Evolutionary conservation across 2,329 filamentous ascomycete genomes (phyloP).

Genomic region (Zasmidium cellare): DNA sequence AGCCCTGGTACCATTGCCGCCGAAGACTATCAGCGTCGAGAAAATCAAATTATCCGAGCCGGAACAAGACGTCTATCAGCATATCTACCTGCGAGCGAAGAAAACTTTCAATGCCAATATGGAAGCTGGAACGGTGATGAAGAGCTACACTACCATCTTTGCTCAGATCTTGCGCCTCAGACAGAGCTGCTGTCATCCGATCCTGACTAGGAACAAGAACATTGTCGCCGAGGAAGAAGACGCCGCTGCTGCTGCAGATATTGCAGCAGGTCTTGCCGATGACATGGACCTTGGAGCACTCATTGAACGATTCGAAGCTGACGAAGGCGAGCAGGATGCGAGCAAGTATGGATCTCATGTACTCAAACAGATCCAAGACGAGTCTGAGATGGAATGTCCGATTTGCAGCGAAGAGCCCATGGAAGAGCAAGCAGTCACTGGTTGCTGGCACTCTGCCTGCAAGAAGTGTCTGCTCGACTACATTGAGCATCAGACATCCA

Average conservation of each 20-base stretch:
- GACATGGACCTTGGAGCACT: slow-evolving; percentile 93
- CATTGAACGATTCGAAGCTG: slow-evolving; percentile 75
- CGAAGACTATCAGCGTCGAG: slow-evolving; percentile 80
- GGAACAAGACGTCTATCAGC: slow-evolving; percentile 89
- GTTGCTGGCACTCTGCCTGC: slow-evolving; percentile 97
- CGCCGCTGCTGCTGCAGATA: slow-evolving; percentile 73
- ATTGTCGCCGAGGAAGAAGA: slow-evolving; percentile 87
- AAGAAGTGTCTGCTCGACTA: slow-evolving; percentile 89
- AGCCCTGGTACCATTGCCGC: slow-evolving; percentile 77
- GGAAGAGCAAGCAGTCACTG: slow-evolving; percentile 89
- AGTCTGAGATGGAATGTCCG: slow-evolving; percentile 85
- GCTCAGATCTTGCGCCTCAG: slow-evolving; percentile 91
- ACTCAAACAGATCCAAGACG: slow-evolving; percentile 85
- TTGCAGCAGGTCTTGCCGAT: slow-evolving; percentile 78
- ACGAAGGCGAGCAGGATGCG: slow-evolving; percentile 57
- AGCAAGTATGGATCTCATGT: slow-evolving; percentile 84
- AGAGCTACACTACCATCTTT: slow-evolving; percentile 95
- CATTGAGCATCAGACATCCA: slow-evolving; percentile 81
- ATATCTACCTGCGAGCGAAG: slow-evolving; percentile 82
- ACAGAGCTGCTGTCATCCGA: slow-evolving; percentile 91
- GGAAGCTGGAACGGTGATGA: slow-evolving; percentile 88
- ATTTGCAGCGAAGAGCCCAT: slow-evolving; percentile 96
- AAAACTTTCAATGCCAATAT: slow-evolving; percentile 82
- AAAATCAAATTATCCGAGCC: slow-evolving; percentile 80
- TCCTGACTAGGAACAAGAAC: slow-evolving; percentile 81